phyloP scores from a whole-genome alignment of 805 yeast species.

The Ogataea wickerhamii region DNA sequence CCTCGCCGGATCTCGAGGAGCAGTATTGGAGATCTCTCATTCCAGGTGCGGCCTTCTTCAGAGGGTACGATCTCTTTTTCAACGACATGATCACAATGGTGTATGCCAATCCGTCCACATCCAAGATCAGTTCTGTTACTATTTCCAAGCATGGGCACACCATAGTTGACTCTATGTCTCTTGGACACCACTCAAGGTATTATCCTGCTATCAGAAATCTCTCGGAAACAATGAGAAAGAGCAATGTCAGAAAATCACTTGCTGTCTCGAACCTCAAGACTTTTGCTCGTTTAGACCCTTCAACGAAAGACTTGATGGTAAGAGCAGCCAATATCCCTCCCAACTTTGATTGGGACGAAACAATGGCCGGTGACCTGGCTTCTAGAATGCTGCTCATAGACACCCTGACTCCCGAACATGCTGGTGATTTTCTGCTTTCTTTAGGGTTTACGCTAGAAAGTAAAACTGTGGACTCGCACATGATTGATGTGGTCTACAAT shows the following conservation, averaged over 20 bases:
- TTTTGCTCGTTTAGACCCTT: slow-evolving; percentile 51
- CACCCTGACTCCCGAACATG: slow-evolving; percentile 47
- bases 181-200: slow-evolving; percentile 60
- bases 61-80: slow-evolving; percentile 45
- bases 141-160: slow-evolving; percentile 67
- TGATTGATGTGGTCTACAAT: slow-evolving; percentile 74
- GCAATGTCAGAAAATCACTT: slow-evolving; percentile 67
- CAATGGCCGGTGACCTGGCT: slow-evolving; percentile 79
- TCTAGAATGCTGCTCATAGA: slow-evolving; percentile 55
- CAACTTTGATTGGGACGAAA: slow-evolving; percentile 64
- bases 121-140: slow-evolving; percentile 49
- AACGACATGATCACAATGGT: slow-evolving; percentile 49
- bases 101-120: slow-evolving; percentile 44
- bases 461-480: slow-evolving; percentile 41
- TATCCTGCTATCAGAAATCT: slow-evolving; percentile 78
- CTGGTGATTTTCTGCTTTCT: slow-evolving; percentile 54
- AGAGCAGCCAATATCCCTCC: slow-evolving; percentile 19
- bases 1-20: slow-evolving; percentile 20
- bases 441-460: slow-evolving; percentile 55
- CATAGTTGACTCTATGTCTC: slow-evolving; percentile 53
- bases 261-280: slow-evolving; percentile 73
- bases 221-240: slow-evolving; percentile 40
- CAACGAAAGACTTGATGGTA: slow-evolving; percentile 15
- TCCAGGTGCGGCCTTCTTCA: slow-evolving; percentile 49
- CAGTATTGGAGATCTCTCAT: slow-evolving; percentile 41